Conservation (phyloP, 352 stramenopile species). For the Phytophthora fragariaefolia region DNA sequence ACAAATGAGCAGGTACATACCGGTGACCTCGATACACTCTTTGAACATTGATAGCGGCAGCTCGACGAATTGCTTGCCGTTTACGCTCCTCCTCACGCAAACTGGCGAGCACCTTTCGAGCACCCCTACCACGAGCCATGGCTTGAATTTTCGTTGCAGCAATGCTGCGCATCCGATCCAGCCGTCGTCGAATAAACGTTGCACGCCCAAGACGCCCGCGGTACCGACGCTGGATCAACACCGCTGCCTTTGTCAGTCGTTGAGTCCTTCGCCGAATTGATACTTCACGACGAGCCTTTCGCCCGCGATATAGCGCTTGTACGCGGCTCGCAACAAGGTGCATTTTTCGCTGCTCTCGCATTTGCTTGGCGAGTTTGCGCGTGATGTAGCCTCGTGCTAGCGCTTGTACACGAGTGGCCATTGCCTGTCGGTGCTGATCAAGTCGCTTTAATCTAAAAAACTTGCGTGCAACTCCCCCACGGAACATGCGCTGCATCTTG, state of each 20-base stretch:
- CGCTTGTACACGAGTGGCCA: slow-evolving; percentile 63
- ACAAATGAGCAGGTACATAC: slow-evolving; percentile 27
- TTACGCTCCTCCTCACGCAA: slow-evolving; percentile 43
- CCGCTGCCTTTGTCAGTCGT: slow-evolving; percentile 49
- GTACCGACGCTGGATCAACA: slow-evolving; percentile 74
- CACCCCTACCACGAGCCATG: slow-evolving; percentile 48
- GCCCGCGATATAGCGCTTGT: slow-evolving; percentile 66
- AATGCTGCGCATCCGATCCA: slow-evolving; percentile 55
- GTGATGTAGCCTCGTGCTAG: slow-evolving; percentile 50
- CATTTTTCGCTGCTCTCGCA: slow-evolving; percentile 31
- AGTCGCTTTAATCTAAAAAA: slow-evolving; percentile 68
- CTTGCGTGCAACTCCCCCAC: slow-evolving; percentile 60
- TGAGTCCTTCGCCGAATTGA: slow-evolving; percentile 24
- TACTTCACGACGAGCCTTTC: slow-evolving; percentile 51
- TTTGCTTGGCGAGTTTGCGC: slow-evolving; percentile 28
- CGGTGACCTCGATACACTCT: slow-evolving; percentile 76
- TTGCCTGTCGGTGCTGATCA: slow-evolving; percentile 44
- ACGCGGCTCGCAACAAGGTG: slow-evolving; percentile 57
- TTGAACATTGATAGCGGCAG: slow-evolving; percentile 65
- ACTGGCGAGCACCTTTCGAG: slow-evolving; percentile 37
- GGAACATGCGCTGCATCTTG: slow-evolving; percentile 71
- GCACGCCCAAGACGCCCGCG: slow-evolving; percentile 69
- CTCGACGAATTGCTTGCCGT: slow-evolving; percentile 41
- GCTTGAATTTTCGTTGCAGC: slow-evolving; percentile 67
- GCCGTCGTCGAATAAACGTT: slow-evolving; percentile 61